Evolutionary conservation across 163 green algal genomes (phyloP), one percentile per base, ranked within the genome.

Genomic region (Prototheca stagnorum): DNA sequence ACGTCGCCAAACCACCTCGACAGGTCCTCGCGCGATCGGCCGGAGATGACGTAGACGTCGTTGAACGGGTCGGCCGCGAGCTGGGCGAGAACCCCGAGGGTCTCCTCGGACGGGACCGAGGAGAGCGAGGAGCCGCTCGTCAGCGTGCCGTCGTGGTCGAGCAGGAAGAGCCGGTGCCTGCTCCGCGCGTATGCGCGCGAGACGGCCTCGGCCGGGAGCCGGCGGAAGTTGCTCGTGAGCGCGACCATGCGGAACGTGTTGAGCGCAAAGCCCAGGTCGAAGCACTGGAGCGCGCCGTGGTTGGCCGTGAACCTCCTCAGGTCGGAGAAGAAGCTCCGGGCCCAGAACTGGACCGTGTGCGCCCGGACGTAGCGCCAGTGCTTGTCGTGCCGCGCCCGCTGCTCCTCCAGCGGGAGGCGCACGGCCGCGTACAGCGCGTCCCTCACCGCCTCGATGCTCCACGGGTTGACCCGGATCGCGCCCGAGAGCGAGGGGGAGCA

Each of bases 381-480:
- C 72, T 95, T 95, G 34, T 92, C 79, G 64, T 98, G 90, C 24
- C 90, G 66, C 49, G 88, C 61, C 36, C 74, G 51, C 15, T 59
- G 53, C 46, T 92, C 77, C 17, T 50, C 44, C 35, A 47, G 37
- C 22, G 62, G 51, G 58, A 75, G 58, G 24, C 60, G 71, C 44
- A 89, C 64, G 31, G 80, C 85, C 20, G 57, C 47, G 64, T 92
- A 92, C 44, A 97, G 85, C 35, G 73, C 86, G 54, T 98, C 88
- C 9, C 76, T 68, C 22, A 94, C 74, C 47, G 62, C 72, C 26
- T 93, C 78, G 15, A 95, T 68, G 59, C 70, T 84, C 88, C 88
- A 98, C 35, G 90, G 90, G 71, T 98, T 98, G 39, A 97, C 82
- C 8, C 90, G 77, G 54, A 98, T 86, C 39, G 90, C 90, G 33